A percentile compares a stretch with the other conserved stretches of the same genome.
Evolutionary conservation across 106 monocot species (phyloP).

Genomic region (Dioscorea dumetorum): DNA sequence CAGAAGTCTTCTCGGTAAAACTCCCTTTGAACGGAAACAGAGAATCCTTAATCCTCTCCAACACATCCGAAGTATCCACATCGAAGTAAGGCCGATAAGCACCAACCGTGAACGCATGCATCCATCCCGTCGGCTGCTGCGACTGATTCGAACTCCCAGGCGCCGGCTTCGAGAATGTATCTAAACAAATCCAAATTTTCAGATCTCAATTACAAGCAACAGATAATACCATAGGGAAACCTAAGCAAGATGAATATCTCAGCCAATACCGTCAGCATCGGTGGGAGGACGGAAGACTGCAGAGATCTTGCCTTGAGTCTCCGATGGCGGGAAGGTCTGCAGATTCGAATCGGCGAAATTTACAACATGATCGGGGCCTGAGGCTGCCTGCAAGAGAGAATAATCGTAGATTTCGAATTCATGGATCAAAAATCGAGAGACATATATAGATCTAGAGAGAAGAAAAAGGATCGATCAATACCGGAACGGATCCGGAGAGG

Average conservation of each 20-base stretch:
- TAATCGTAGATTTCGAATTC: not conserved
- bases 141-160: not conserved
- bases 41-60: constrained; percentile 6
- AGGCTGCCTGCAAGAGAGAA: constrained; percentile 8
- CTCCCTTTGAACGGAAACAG: constrained; percentile 6
- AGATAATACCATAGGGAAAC: not conserved
- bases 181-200: not conserved
- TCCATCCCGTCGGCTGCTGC: constrained; percentile 4
- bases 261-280: constrained; percentile 7
- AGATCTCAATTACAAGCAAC: not conserved
- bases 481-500: constrained; percentile 8
- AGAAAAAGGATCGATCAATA: not conserved
- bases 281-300: constrained; percentile 4
- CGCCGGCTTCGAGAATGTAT: constrained; percentile 11
- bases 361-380: constrained; percentile 5
- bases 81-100: constrained; percentile 9
- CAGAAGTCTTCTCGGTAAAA: constrained; percentile 5
- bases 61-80: constrained; percentile 3
- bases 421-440: not conserved
- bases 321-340: constrained; percentile 11
- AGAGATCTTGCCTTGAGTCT: constrained; percentile 7
- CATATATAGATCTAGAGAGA: not conserved
- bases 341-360: constrained; percentile 14
- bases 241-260: not conserved
- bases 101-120: constrained; percentile 5